Percentiles rank a stretch among this genome's conserved stretches.
Conservation (phyloP, 1,284 basidiomycete species). For the Cryptococcus maquisensis region DNA sequence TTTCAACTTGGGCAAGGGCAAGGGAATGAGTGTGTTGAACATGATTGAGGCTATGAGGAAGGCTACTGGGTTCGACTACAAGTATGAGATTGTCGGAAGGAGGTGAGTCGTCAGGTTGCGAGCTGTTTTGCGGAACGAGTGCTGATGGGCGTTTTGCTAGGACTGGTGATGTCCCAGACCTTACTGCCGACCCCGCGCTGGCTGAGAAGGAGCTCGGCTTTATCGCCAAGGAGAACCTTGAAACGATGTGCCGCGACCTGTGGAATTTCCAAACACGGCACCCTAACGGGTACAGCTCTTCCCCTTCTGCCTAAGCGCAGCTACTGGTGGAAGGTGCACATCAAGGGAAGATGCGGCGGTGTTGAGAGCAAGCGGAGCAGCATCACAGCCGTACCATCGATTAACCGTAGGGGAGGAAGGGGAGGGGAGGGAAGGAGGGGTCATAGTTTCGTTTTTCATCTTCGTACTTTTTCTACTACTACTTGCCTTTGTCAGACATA, state of each 20-base stretch:
- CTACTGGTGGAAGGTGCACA: too few relatives aligned
- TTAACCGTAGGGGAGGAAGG: too few relatives aligned
- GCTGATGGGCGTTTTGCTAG: slow-evolving; percentile 48
- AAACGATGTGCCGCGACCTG: slow-evolving; percentile 84
- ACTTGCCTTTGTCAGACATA: too few relatives aligned
- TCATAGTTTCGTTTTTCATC: too few relatives aligned
- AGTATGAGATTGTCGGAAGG: slow-evolving; percentile 83
- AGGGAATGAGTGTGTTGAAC: slow-evolving; percentile 86
- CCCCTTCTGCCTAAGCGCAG: background rate
- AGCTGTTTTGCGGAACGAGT: background rate
- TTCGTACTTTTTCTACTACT: too few relatives aligned
- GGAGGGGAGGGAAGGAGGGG: too few relatives aligned
- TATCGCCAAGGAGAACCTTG: slow-evolving; percentile 72
- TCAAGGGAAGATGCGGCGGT: too few relatives aligned
- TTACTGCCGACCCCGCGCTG: slow-evolving; percentile 88
- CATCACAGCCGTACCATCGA: too few relatives aligned
- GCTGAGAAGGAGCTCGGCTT: slow-evolving; percentile 95
- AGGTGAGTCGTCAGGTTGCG: slow-evolving; percentile 56
- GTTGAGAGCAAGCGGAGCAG: too few relatives aligned
- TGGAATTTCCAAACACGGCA: slow-evolving; percentile 92
- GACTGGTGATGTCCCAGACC: slow-evolving; percentile 90
- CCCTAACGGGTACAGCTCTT: slow-evolving; percentile 61
- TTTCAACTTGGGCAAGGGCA: slow-evolving; percentile 94
- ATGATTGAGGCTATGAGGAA: slow-evolving; percentile 95
- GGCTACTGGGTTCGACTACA: slow-evolving; percentile 81